Evolutionary conservation across 306 rosid species (phyloP).

Genomic region (Morella rubra): DNA sequence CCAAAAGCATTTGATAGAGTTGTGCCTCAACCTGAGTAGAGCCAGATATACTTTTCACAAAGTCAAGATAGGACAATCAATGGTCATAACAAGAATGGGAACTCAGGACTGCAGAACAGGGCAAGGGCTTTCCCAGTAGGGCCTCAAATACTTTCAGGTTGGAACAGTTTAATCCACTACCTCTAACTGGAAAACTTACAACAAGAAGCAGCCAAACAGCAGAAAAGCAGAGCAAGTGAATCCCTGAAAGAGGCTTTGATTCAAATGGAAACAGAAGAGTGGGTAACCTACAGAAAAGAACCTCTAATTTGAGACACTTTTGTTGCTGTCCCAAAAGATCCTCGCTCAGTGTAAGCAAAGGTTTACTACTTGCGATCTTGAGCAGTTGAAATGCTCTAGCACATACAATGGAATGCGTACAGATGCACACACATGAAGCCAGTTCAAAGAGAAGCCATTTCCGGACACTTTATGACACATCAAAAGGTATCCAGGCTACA

Average conservation of each 20-base stretch:
- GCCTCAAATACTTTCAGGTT: not conserved
- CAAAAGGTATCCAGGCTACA: not conserved
- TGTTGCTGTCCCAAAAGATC: not conserved
- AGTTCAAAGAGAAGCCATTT: not conserved
- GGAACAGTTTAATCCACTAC: not conserved
- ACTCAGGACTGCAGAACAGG: not conserved
- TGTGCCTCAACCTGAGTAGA: constrained; percentile 57
- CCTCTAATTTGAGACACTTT: not conserved
- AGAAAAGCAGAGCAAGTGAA: not conserved
- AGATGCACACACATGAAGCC: not conserved
- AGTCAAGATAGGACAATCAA: constrained; percentile 5
- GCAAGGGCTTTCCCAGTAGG: not conserved
- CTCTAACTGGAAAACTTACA: not conserved
- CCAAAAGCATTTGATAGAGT: constrained; percentile 71
- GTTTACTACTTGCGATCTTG: not conserved
- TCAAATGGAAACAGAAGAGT: not conserved
- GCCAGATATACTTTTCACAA: constrained; percentile 13
- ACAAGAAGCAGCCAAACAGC: not conserved
- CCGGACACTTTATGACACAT: not conserved
- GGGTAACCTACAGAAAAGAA: not conserved
- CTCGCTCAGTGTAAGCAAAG: not conserved
- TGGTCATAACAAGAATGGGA: constrained; percentile 6
- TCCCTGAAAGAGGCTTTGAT: not conserved
- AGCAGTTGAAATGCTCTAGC: not conserved
- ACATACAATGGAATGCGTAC: not conserved